These are phyloP conservation scores for Rhynchosporium agropyri DNA, from an alignment of 2,329 filamentous ascomycete species.

Conservation along the genomic window DNA sequence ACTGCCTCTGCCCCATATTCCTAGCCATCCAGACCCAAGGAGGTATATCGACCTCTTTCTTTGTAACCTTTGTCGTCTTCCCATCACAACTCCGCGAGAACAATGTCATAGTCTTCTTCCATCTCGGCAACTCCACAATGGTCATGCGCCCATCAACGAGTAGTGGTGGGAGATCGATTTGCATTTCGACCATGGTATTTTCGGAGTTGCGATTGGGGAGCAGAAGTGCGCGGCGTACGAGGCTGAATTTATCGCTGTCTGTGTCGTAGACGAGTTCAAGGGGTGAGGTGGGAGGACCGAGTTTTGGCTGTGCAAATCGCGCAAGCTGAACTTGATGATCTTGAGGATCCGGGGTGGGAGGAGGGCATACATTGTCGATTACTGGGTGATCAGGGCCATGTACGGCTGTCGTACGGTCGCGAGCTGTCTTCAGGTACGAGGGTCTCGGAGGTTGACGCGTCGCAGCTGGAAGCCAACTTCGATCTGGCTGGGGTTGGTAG, in stretches of 20 bases:
- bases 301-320: background rate
- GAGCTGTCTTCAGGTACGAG: background rate
- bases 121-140: constrained; percentile 24
- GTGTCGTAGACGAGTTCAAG: constrained; percentile 31
- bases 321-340: background rate
- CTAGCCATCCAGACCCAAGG: constrained; percentile 20
- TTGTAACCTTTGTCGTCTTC: constrained; percentile 18
- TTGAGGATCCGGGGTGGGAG: background rate
- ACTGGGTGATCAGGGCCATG: constrained; percentile 7
- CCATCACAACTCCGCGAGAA: constrained; percentile 23
- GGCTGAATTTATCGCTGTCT: constrained; percentile 21
- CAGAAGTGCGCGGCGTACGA: constrained; percentile 19
- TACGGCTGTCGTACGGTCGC: background rate
- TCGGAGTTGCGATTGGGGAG: constrained; percentile 8
- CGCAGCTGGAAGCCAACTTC: constrained; percentile 2
- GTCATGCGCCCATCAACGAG: constrained; percentile 28
- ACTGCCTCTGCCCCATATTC: constrained; percentile 15
- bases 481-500: constrained; percentile 12
- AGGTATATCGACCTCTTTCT: constrained; percentile 20
- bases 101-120: constrained; percentile 19
- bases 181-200: constrained; percentile 19
- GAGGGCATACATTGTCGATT: background rate
- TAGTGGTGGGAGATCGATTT: constrained; percentile 24
- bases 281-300: background rate
- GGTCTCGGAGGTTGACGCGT: constrained; percentile 3